These are phyloP conservation scores for Macadamia integrifolia DNA, from an alignment of 164 flowering plant genomes.

Conservation along the genomic window DNA sequence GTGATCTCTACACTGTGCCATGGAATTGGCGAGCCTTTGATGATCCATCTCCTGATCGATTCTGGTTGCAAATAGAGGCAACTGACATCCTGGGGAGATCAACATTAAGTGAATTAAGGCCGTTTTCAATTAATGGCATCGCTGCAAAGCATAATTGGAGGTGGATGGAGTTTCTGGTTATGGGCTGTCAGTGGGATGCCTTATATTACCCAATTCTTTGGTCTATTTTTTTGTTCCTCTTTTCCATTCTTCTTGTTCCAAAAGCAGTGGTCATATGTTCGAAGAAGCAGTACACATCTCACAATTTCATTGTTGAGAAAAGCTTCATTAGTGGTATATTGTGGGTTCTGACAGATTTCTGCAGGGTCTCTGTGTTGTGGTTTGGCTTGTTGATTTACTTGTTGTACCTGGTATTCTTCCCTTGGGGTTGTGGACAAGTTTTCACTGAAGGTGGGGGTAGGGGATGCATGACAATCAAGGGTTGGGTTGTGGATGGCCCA, in stretches of 20 bases:
- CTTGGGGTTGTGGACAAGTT: slow-evolving; percentile 78
- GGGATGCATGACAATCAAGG: slow-evolving; percentile 77
- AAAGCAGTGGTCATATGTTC: slow-evolving; percentile 34
- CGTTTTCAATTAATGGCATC: slow-evolving; percentile 74
- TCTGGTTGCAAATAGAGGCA: slow-evolving; percentile 79
- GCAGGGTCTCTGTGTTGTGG: slow-evolving; percentile 50
- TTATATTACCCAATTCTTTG: slow-evolving; percentile 73
- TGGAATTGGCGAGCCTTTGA: slow-evolving; percentile 85
- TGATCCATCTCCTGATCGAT: slow-evolving; percentile 80
- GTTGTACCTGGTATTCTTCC: slow-evolving; percentile 55
- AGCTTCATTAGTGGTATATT: slow-evolving; percentile 28
- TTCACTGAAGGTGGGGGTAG: slow-evolving; percentile 45
- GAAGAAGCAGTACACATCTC: slow-evolving; percentile 42
- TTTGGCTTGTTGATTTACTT: slow-evolving; percentile 44
- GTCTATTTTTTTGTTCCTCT: slow-evolving; percentile 28
- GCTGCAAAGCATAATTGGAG: slow-evolving; percentile 58
- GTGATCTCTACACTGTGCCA: slow-evolving; percentile 54
- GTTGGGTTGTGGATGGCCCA: slow-evolving; percentile 56
- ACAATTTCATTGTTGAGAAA: slow-evolving; percentile 37
- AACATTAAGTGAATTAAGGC: slow-evolving; percentile 51
- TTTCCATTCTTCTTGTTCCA: slow-evolving; percentile 53
- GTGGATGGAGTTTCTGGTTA: slow-evolving; percentile 82
- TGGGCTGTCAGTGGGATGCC: slow-evolving; percentile 89
- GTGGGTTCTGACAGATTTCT: slow-evolving; percentile 54
- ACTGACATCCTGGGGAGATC: slow-evolving; percentile 51